These are phyloP conservation scores for Alternaria incomplexa DNA, from an alignment of 2,329 filamentous ascomycete species.

Conservation along the genomic window DNA sequence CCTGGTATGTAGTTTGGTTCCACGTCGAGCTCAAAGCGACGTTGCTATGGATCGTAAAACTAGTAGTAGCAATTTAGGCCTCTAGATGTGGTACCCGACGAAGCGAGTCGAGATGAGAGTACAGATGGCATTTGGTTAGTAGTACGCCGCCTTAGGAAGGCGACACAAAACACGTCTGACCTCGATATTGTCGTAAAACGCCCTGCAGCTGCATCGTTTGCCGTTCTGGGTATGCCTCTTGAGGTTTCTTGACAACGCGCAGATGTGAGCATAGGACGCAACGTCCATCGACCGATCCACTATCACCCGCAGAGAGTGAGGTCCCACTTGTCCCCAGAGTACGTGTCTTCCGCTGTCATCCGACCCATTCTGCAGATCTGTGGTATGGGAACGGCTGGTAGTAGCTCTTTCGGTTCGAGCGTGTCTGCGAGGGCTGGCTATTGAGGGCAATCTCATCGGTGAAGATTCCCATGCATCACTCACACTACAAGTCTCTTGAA, in stretches of 20 bases:
- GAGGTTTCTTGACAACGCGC: not conserved
- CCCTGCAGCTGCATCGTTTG: not conserved
- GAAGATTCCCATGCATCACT: not conserved
- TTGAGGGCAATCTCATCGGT: not conserved
- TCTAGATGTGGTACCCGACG: not conserved
- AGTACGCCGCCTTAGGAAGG: not conserved
- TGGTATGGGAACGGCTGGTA: not conserved
- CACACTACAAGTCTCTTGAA: not conserved
- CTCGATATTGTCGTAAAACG: not conserved
- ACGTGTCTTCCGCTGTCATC: not conserved
- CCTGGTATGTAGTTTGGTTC: not conserved
- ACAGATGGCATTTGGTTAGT: not conserved
- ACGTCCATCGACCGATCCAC: not conserved
- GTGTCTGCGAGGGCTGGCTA: not conserved
- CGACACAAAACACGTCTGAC: not conserved
- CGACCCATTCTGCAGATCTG: not conserved
- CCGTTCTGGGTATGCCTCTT: not conserved
- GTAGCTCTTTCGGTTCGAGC: not conserved
- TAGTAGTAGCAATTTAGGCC: not conserved
- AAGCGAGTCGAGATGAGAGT: not conserved
- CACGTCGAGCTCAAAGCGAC: not conserved
- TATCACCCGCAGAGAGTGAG: not conserved
- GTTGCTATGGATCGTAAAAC: not conserved
- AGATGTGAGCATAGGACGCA: not conserved
- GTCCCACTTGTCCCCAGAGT: not conserved